Evolutionary conservation across 2,329 filamentous ascomycete genomes (phyloP).

Genomic region (Microcera coccophila): DNA sequence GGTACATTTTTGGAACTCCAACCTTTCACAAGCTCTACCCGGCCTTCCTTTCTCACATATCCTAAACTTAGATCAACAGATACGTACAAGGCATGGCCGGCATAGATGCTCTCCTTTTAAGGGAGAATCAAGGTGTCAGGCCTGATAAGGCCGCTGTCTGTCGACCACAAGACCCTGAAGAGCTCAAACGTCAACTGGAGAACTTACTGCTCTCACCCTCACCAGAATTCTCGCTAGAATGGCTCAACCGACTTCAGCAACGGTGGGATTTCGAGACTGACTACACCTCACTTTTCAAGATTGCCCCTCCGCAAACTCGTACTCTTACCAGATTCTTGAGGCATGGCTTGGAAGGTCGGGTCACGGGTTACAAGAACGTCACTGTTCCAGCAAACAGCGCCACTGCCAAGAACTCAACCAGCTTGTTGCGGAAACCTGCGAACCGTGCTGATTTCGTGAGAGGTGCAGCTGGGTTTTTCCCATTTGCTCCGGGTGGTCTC

Average conservation of each 20-base stretch:
- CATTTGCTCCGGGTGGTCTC: conserved; percentile 85
- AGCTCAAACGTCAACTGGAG: conserved; percentile 69
- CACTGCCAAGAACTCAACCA: conserved; percentile 93
- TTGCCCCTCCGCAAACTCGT: conserved; percentile 86
- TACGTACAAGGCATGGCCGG: conserved; percentile 27
- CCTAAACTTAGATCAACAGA: background rate
- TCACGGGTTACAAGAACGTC: conserved; percentile 91
- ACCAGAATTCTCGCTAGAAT: conserved; percentile 72
- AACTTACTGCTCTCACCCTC: conserved; percentile 75
- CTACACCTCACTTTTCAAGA: conserved; percentile 76
- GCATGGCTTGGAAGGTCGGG: conserved; percentile 85
- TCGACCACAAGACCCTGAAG: conserved; percentile 47
- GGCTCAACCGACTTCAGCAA: conserved; percentile 87
- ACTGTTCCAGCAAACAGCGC: conserved; percentile 85
- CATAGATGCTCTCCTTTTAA: conserved; percentile 35
- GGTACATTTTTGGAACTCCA: conserved; percentile 12
- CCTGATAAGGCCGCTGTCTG: conserved; percentile 6
- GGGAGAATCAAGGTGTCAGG: conserved; percentile 9
- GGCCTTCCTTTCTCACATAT: conserved; percentile 3
- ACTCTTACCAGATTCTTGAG: conserved; percentile 92
- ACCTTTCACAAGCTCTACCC: conserved; percentile 20
- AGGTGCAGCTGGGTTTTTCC: conserved; percentile 89
- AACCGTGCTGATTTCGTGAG: conserved; percentile 86
- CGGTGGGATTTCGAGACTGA: conserved; percentile 79
- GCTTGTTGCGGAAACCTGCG: conserved; percentile 79